Conservation (phyloP, 148 eudicot species). For the Spergularia bocconei region DNA sequence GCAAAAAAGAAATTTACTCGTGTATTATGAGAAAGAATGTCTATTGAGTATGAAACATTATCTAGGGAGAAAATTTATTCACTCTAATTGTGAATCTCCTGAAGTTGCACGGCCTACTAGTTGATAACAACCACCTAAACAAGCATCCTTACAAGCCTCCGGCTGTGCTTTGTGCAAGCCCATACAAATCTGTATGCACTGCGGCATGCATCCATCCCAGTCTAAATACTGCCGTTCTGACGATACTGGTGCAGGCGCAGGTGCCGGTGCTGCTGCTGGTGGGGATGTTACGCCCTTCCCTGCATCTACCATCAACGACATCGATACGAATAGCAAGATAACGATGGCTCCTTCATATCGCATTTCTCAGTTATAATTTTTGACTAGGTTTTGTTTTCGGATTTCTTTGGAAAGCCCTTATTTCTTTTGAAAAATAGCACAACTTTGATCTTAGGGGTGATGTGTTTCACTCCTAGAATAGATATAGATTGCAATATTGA, state of each 20-base stretch:
- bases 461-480: not conserved
- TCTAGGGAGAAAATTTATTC: not conserved
- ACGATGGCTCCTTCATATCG: no score
- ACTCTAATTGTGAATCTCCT: constrained; percentile 8
- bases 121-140: constrained; percentile 19
- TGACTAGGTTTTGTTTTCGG: no score
- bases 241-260: not conserved
- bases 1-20: no score
- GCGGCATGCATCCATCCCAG: constrained; percentile 31
- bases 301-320: not conserved
- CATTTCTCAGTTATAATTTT: no score
- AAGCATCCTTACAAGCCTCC: constrained; percentile 4
- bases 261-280: not conserved
- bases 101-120: not conserved
- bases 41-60: no score
- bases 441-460: not conserved
- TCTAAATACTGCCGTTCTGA: not conserved
- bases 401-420: no score
- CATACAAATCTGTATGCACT: constrained; percentile 24
- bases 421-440: not conserved
- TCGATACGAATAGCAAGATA: not conserved
- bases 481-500: not conserved
- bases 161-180: constrained; percentile 7
- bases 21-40: no score
- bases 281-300: no score